Conservation (phyloP, 345 rosid genomes). For the Ceriops zippeliana region DNA sequence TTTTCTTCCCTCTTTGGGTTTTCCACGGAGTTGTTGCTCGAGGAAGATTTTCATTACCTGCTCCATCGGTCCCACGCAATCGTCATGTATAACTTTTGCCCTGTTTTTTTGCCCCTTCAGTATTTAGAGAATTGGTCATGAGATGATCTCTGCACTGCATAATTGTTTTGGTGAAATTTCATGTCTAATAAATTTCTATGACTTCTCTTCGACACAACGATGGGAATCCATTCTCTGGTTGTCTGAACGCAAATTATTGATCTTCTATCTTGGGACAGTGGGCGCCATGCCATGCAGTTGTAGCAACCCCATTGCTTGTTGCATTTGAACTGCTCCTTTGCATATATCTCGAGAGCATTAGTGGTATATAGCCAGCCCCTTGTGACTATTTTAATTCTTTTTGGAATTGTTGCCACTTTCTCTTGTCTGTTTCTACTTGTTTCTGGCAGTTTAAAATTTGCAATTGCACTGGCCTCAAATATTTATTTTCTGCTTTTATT, state of each 20-base stretch:
- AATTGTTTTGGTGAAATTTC: background rate
- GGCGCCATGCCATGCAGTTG: conserved; percentile 99
- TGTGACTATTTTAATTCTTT: conserved; percentile 8
- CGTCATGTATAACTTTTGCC: conserved; percentile 59
- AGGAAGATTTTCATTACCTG: conserved; percentile 96
- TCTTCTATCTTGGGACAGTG: conserved; percentile 60
- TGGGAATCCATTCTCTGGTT: conserved; percentile 13
- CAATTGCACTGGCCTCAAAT: background rate
- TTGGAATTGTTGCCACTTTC: background rate
- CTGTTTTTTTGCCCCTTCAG: background rate
- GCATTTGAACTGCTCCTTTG: conserved; percentile 96
- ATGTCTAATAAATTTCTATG: background rate
- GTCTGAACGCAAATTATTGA: conserved; percentile 9
- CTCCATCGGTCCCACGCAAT: conserved; percentile 86
- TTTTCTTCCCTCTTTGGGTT: conserved; percentile 82
- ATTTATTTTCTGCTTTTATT: conserved; percentile 8
- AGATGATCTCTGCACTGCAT: background rate
- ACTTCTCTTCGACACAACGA: background rate
- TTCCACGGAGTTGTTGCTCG: conserved; percentile 94
- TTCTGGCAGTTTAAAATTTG: background rate
- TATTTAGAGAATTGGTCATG: background rate
- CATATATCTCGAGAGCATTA: conserved; percentile 78
- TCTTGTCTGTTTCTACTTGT: background rate
- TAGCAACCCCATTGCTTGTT: conserved; percentile 83
- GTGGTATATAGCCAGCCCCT: conserved; percentile 42